Evolutionary conservation across 2,329 filamentous ascomycete species (phyloP), one percentile per base, ranked within the genome.

Genomic region (Fusarium begoniae): DNA sequence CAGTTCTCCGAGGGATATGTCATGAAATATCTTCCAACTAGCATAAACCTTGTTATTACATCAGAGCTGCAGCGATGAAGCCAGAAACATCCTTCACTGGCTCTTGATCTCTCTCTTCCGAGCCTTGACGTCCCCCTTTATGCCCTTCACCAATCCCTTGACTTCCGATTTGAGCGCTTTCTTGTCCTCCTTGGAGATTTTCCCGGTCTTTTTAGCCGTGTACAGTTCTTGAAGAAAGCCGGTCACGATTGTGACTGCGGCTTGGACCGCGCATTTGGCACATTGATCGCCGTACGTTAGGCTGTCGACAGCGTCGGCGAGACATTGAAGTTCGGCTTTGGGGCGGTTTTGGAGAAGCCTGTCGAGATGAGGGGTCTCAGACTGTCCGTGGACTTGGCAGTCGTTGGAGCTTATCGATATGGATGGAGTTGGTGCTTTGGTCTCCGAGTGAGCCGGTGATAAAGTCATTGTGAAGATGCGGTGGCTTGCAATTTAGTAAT

Each of bases 171-270:
- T 73, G 38, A 73, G 66, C 30, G 70, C 66, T 53, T 59, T 66
- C 60, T 73, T 73, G 2, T 73, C 70, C 9, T 73, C 70, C 26
- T 71, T 73, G 10, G 61, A 74, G 12, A 70, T 24, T 18, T 74
- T 74, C 3, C 70, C 66, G 37, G 22, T 55, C 47, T 71, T 73
- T 20, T 73, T 73, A 22, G 70, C 70, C 9, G 45, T 55, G n/a
- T 69, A 56, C 0, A 70, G 9, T 24, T 73, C 56, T 26, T 70
- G 70, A 17, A 67, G 24, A 15, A 59, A 70, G 6, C 56, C 38
- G 15, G 54, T 32, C 3, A 71, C 35, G 43, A 67, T 63, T 28
- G 22, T 59, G 30, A 53, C 57, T 15, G 57, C 71, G n/a, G 44
- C 55, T 30, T 66, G 60, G 6, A 73, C 56, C 7, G 60, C 60